phyloP scores from a whole-genome alignment of 208 protist species.

The Trypanosoma congolense region DNA sequence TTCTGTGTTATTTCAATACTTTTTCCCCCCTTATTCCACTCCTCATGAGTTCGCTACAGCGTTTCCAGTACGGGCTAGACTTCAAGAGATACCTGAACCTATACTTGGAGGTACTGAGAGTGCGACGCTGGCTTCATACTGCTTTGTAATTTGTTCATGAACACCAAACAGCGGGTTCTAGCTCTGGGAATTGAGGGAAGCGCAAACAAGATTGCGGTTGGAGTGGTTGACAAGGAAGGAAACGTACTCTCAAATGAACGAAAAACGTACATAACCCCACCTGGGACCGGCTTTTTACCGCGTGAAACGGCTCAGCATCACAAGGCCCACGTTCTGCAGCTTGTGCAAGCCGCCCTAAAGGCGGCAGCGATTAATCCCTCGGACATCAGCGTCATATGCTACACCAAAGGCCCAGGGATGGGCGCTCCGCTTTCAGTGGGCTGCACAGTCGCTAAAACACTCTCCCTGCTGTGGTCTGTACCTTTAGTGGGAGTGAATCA shows the following conservation, averaged over 20 bases:
- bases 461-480: slow-evolving; percentile 81
- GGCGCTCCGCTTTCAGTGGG: slow-evolving; percentile 92
- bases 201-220: slow-evolving; percentile 99
- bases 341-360: slow-evolving; percentile 91
- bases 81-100: too few species aligned
- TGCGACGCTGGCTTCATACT: too few species aligned
- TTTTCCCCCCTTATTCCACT: too few species aligned
- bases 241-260: slow-evolving; percentile 96
- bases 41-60: too few species aligned
- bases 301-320: slow-evolving; percentile 98
- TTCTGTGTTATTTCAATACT: too few species aligned
- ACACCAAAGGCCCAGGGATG: slow-evolving; percentile 98
- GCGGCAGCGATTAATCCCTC: slow-evolving; percentile 75
- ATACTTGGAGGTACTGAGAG: too few species aligned
- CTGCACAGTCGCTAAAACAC: slow-evolving; percentile 74
- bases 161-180: slow-evolving; percentile 25
- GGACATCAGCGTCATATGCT: slow-evolving; percentile 94
- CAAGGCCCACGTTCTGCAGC: slow-evolving; percentile 57
- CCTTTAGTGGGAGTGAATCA: slow-evolving; percentile 99
- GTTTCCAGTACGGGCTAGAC: too few species aligned
- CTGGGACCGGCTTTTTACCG: slow-evolving; percentile 98
- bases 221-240: slow-evolving; percentile 93
- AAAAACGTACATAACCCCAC: slow-evolving; percentile 96
- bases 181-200: slow-evolving; percentile 98
- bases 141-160: slow-evolving; percentile 1